These are phyloP conservation scores for Cyclostephanos tholiformis DNA, from an alignment of 108 stramenopile species.

Conservation along the genomic window DNA sequence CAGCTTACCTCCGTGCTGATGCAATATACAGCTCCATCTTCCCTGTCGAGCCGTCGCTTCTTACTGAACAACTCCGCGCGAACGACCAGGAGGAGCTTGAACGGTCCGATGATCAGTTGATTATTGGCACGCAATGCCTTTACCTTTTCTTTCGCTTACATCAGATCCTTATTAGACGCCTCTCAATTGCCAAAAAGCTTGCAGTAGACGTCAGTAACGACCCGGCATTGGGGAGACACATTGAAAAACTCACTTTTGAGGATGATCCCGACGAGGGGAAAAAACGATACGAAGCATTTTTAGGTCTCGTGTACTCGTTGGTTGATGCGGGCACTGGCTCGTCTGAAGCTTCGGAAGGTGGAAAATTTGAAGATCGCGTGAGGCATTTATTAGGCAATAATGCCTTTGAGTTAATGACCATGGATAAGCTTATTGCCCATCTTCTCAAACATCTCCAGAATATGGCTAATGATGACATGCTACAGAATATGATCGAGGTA, in stretches of 20 bases:
- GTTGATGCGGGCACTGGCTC: conserved; percentile 56
- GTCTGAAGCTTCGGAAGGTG: conserved; percentile 61
- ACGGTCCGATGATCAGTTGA: conserved; percentile 67
- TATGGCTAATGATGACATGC: conserved; percentile 83
- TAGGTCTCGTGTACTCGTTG: conserved; percentile 71
- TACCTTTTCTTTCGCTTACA: conserved; percentile 88
- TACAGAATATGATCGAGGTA: conserved; percentile 77
- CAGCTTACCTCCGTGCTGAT: conserved; percentile 60
- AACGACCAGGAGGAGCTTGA: conserved; percentile 65
- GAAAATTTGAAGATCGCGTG: conserved; percentile 83
- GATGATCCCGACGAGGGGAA: conserved; percentile 61
- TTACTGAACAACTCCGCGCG: conserved; percentile 66
- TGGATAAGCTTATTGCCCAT: conserved; percentile 90
- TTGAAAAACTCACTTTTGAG: conserved; percentile 64
- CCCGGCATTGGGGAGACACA: conserved; percentile 58
- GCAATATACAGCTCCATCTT: conserved; percentile 76
- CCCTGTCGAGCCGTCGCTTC: conserved; percentile 68
- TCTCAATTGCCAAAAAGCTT: conserved; percentile 76
- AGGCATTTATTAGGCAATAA: conserved; percentile 83
- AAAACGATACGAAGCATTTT: conserved; percentile 76
- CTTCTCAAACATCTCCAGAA: conserved; percentile 84
- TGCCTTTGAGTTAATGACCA: conserved; percentile 84
- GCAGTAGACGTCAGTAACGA: conserved; percentile 66
- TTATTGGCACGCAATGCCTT: conserved; percentile 85
- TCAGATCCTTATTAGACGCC: conserved; percentile 77